A percentile compares a stretch with the other conserved stretches of the same genome.
phyloP scores from a whole-genome alignment of 1,284 basidiomycete genomes.

The Rhodotorula sp. region DNA sequence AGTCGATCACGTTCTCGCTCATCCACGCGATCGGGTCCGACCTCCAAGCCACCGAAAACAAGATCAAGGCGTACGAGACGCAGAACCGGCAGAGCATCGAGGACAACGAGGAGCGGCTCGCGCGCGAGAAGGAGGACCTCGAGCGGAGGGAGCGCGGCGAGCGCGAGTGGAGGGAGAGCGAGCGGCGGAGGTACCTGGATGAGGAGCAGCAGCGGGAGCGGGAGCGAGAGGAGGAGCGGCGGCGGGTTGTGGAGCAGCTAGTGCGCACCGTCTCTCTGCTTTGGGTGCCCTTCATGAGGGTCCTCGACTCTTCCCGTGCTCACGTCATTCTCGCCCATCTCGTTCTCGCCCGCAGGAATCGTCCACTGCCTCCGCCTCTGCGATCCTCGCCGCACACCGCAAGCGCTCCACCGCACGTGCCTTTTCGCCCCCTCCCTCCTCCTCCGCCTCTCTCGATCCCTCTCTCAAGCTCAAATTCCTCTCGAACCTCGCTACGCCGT shows the following conservation, averaged over 20 bases:
- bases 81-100: conserved; percentile 80
- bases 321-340: background rate
- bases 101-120: conserved; percentile 65
- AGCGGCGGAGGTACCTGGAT: conserved; percentile 65
- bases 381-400: conserved; percentile 38
- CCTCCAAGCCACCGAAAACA: conserved; percentile 77
- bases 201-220: conserved; percentile 50
- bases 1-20: conserved; percentile 95
- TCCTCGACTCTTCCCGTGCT: no score
- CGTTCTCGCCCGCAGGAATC: conserved; percentile 17
- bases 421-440: conserved; percentile 8
- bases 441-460: conserved; percentile 5
- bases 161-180: conserved; percentile 58
- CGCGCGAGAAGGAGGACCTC: conserved; percentile 67
- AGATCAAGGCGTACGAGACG: conserved; percentile 73
- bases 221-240: conserved; percentile 58
- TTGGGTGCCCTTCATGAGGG: no score
- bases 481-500: conserved; percentile 19
- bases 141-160: conserved; percentile 65
- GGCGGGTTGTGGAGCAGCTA: conserved; percentile 38
- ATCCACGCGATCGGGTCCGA: conserved; percentile 78
- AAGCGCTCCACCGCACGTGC: conserved; percentile 55
- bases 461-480: conserved; percentile 29
- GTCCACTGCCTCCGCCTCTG: conserved; percentile 22
- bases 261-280: conserved; percentile 8